Conservation (phyloP, 352 stramenopile species). For the Globisporangium solare region DNA sequence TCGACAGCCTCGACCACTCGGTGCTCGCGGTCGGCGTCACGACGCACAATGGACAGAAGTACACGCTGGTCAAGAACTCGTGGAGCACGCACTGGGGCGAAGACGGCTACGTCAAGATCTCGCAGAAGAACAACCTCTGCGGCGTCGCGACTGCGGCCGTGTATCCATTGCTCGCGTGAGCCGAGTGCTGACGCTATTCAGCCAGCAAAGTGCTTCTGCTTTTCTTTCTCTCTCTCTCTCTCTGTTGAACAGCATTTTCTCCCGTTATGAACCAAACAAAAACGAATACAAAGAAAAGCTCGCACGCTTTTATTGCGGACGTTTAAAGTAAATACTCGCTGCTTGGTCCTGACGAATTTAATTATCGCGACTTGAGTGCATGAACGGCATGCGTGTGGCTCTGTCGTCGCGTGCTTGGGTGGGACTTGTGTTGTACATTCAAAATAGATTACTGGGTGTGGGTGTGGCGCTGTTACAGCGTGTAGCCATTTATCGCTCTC, state of each 20-base stretch:
- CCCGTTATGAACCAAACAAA: neutral
- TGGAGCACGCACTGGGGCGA: conserved; percentile 94
- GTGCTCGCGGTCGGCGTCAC: conserved; percentile 90
- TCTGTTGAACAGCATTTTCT: no score
- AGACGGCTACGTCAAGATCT: conserved; percentile 90
- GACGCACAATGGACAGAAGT: conserved; percentile 86
- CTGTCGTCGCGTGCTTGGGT: neutral
- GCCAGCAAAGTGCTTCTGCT: conserved; percentile 10
- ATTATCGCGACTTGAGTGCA: neutral
- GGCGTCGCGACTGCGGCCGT: conserved; percentile 89
- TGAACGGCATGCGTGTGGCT: neutral
- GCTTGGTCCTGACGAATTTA: neutral
- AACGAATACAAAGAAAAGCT: neutral
- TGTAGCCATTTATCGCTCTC: no score
- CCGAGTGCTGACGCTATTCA: no score
- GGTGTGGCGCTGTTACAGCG: neutral
- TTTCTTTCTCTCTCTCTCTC: no score
- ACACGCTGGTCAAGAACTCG: conserved; percentile 94
- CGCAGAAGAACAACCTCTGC: conserved; percentile 93
- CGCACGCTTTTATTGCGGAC: neutral
- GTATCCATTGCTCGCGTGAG: conserved; percentile 62
- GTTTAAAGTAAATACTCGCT: conserved; percentile 2
- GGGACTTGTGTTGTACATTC: neutral
- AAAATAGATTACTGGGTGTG: neutral
- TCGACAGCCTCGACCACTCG: conserved; percentile 91